phyloP scores from a whole-genome alignment of 2,329 filamentous ascomycete genomes.

The Pseudonectria buxi region DNA sequence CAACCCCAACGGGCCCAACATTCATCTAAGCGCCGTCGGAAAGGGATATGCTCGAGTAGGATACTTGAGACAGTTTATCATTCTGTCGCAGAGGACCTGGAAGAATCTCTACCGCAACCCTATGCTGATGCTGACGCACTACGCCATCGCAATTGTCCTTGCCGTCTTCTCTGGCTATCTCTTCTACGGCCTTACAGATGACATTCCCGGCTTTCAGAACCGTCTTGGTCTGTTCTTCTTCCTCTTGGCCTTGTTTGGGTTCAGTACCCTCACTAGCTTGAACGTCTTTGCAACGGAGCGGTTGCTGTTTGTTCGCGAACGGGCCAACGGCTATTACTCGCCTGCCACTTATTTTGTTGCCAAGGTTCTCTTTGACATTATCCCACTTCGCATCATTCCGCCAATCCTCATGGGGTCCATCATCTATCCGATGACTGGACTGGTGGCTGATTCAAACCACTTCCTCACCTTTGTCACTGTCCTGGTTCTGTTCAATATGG shows the following conservation, averaged over 20 bases:
- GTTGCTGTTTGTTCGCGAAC: constrained; percentile 83
- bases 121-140: constrained; percentile 97
- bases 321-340: constrained; percentile 94
- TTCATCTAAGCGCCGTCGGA: constrained; percentile 54
- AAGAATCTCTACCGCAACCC: constrained; percentile 96
- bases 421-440: constrained; percentile 94
- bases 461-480: constrained; percentile 91
- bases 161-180: constrained; percentile 92
- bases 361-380: constrained; percentile 97
- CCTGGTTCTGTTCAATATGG: constrained; percentile 90
- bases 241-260: constrained; percentile 88
- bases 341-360: constrained; percentile 90
- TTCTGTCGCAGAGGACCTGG: constrained; percentile 88
- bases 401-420: constrained; percentile 94
- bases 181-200: constrained; percentile 92
- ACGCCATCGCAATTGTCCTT: constrained; percentile 90
- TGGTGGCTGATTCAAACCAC: constrained; percentile 72
- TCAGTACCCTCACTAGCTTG: constrained; percentile 88
- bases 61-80: constrained; percentile 74
- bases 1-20: constrained; percentile 38
- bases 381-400: constrained; percentile 88
- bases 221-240: constrained; percentile 97
- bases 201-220: constrained; percentile 97
- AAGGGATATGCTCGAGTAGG: constrained; percentile 79
- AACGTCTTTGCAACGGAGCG: constrained; percentile 90